Percentiles rank a stretch among this genome's conserved stretches.
phyloP scores from a whole-genome alignment of 2,329 filamentous ascomycete genomes.

The Lecanicillium sp. region DNA sequence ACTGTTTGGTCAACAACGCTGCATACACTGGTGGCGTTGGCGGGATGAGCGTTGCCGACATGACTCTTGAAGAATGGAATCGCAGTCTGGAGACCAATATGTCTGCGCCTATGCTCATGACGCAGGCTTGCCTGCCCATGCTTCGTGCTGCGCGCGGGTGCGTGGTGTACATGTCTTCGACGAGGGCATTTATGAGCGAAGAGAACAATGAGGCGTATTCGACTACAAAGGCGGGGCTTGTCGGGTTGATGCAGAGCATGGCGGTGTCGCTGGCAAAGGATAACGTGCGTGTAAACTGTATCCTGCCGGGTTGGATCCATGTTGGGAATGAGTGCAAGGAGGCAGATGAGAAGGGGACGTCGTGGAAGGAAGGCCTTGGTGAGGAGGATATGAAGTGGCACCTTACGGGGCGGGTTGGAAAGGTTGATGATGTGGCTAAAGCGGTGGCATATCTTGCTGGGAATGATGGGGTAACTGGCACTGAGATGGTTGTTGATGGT shows the following conservation, averaged over 20 bases:
- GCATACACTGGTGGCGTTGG: slow-evolving; percentile 27
- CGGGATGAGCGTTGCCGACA: slow-evolving; percentile 17
- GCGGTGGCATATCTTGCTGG: slow-evolving; percentile 19
- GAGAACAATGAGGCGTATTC: slow-evolving; percentile 40
- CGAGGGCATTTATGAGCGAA: slow-evolving; percentile 39
- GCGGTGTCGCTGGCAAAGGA: slow-evolving; percentile 33
- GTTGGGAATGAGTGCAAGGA: slow-evolving; percentile 27
- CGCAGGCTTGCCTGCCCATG: slow-evolving; percentile 19
- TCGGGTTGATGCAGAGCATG: slow-evolving; percentile 41
- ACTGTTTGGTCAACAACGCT: slow-evolving; percentile 34
- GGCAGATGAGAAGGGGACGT: slow-evolving; percentile 25
- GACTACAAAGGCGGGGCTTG: slow-evolving; percentile 39
- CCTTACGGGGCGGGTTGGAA: slow-evolving; percentile 39
- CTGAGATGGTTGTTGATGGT: slow-evolving; percentile 21
- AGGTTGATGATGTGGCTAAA: slow-evolving; percentile 31
- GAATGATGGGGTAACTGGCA: slow-evolving; percentile 19
- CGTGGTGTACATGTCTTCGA: slow-evolving; percentile 40
- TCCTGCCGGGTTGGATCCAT: slow-evolving; percentile 44
- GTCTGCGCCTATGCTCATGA: slow-evolving; percentile 24
- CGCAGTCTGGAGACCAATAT: slow-evolving; percentile 27
- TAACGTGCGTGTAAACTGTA: slow-evolving; percentile 37
- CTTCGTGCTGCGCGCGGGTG: slow-evolving; percentile 16
- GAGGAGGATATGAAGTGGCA: slow-evolving; percentile 39
- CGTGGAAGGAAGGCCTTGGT: slow-evolving; percentile 37
- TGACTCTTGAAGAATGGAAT: slow-evolving; percentile 29